phyloP scores from a whole-genome alignment of 129 eudicot species.

The Tanacetum coccineum region DNA sequence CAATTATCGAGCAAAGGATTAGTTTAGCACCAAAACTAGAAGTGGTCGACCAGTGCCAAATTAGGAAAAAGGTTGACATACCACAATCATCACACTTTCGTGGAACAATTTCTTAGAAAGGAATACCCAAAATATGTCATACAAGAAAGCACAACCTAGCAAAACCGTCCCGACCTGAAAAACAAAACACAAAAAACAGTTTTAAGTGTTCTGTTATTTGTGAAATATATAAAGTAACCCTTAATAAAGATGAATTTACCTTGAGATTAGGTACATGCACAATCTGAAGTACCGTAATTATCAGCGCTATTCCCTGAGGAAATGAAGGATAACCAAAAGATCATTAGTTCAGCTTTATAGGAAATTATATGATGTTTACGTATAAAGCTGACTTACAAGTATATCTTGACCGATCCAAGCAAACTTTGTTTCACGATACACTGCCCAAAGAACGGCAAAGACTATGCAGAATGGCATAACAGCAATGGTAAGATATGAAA shows the following conservation, averaged over 20 bases:
- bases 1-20: background rate
- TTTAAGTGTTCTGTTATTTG: background rate
- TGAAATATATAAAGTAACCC: conserved; percentile 4
- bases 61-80: conserved; percentile 32
- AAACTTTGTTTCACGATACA: conserved; percentile 50
- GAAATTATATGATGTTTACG: background rate
- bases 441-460: conserved; percentile 81
- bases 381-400: conserved; percentile 54
- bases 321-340: conserved; percentile 18
- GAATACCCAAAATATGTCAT: conserved; percentile 91
- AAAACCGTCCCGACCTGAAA: conserved; percentile 78
- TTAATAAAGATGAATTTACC: conserved; percentile 33
- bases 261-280: conserved; percentile 89
- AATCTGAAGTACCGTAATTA: conserved; percentile 83
- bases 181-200: conserved; percentile 13
- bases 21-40: background rate
- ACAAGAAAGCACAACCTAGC: conserved; percentile 73
- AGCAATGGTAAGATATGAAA: conserved; percentile 73
- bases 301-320: conserved; percentile 76
- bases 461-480: conserved; percentile 77
- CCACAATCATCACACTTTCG: conserved; percentile 97
- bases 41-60: conserved; percentile 1
- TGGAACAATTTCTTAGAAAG: conserved; percentile 68
- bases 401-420: conserved; percentile 93
- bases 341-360: conserved; percentile 11